These are phyloP conservation scores for Alnus rubra DNA, from an alignment of 306 rosid genomes.

Conservation along the genomic window DNA sequence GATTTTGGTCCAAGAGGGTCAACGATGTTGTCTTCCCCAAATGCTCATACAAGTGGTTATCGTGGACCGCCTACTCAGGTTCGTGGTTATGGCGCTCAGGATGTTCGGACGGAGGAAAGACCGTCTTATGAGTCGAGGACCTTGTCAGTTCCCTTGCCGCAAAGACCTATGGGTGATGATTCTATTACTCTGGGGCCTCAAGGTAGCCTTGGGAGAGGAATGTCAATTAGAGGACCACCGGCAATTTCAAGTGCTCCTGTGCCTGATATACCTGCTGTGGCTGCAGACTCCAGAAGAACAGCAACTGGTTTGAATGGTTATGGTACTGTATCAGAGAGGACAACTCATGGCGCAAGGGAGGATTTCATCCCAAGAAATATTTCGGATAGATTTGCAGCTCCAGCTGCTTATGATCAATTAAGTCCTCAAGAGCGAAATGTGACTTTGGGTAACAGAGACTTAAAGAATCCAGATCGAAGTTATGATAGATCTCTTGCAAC, in stretches of 20 bases:
- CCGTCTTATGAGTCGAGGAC: slow-evolving; percentile 68
- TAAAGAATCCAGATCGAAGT: slow-evolving; percentile 54
- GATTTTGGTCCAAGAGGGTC: slow-evolving; percentile 76
- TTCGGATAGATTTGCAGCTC: slow-evolving; percentile 53
- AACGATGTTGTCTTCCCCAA: slow-evolving; percentile 55
- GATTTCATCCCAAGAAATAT: slow-evolving; percentile 44
- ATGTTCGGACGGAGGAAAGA: slow-evolving; percentile 70
- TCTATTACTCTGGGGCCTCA: slow-evolving; percentile 88
- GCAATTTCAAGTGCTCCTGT: slow-evolving; percentile 41
- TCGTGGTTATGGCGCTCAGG: slow-evolving; percentile 76
- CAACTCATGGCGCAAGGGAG: slow-evolving; percentile 46
- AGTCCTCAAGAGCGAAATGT: slow-evolving; percentile 49
- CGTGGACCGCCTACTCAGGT: slow-evolving; percentile 62
- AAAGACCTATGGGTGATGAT: slow-evolving; percentile 60
- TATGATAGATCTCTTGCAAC: slow-evolving; percentile 52
- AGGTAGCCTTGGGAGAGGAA: slow-evolving; percentile 95
- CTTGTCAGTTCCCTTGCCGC: slow-evolving; percentile 60
- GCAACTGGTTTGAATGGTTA: slow-evolving; percentile 58
- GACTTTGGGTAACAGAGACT: slow-evolving; percentile 54
- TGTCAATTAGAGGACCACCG: slow-evolving; percentile 81
- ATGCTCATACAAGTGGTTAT: slow-evolving; percentile 56
- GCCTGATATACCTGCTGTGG: slow-evolving; percentile 41
- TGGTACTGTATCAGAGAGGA: slow-evolving; percentile 47
- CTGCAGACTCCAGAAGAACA: slow-evolving; percentile 59
- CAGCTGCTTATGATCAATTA: slow-evolving; percentile 57